Evolutionary conservation across 2,329 filamentous ascomycete species (phyloP), one percentile per base, ranked within the genome.

Genomic region (Fusarium sp.): DNA sequence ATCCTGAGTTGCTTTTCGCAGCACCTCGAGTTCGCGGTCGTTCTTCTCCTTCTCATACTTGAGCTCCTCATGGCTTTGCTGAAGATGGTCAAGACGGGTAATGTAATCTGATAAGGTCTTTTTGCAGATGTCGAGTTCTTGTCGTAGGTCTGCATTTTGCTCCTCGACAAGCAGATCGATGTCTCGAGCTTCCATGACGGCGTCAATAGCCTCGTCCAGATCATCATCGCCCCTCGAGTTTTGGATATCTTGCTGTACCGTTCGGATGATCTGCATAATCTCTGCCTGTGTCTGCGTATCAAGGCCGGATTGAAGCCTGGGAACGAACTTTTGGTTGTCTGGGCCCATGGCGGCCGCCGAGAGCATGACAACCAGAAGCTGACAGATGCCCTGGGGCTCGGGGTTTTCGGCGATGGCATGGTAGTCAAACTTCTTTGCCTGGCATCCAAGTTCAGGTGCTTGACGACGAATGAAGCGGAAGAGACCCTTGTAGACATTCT

Each of bases 41-140:
- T 90, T 85, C 75, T 88, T 87, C 68, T 90, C 88, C 63, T 91
- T 90, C 77, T 93, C 87, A 57, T 89, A 87, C 75, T 92, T 89
- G 54, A 93, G 83, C 73, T 91, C 89, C 71, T 94, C 91, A 71
- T 94, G 87, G 60, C 87, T 91, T 70, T 88, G 86, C 74, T 91
- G 88, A 20, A 92, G 82, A 77, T 89, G 86, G 66, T 91, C 90
- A 59, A 92, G 84, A 22, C 90, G 87, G 7, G 89, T 88, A 65
- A 89, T 88, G 70, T 90, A 86, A 79, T 91, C 88, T 50, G 89
- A 90, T 65, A 89, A 86, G 45, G 86, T 86, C 78, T 90, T 91
- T 74, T 86, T 89, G 50, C 89, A 83, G 7, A 83, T 81, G 18
- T 90, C 88, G 36, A 88, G 84, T 74, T 90, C 85, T 64, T 85